A percentile compares a stretch with the other conserved stretches of the same genome.
These are phyloP conservation scores for Rhizoclosmatium globosum DNA, from an alignment of 192 early-diverging fungal species.

Conservation along the genomic window DNA sequence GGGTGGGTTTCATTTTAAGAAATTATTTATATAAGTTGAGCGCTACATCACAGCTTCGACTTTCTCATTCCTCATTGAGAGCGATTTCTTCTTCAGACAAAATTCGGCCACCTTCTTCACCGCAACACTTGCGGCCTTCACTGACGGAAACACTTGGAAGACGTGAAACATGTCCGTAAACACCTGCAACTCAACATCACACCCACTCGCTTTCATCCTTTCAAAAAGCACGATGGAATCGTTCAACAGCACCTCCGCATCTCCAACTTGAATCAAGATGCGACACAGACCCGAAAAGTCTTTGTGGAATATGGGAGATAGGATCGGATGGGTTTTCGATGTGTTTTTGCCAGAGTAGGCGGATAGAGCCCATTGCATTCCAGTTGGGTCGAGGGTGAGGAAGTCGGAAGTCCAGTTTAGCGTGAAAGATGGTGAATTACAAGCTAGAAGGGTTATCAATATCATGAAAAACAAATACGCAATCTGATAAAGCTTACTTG, in stretches of 20 bases:
- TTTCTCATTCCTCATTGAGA: too few relatives aligned
- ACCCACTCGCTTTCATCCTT: not conserved
- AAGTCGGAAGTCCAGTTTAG: conserved; percentile 44
- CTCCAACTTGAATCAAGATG: conserved; percentile 54
- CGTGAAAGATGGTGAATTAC: conserved; percentile 20
- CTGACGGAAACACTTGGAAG: too few relatives aligned
- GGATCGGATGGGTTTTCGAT: conserved; percentile 31
- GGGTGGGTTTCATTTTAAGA: too few relatives aligned
- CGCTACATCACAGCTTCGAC: too few relatives aligned
- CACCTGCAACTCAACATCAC: conserved; percentile 37
- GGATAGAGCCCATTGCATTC: conserved; percentile 46
- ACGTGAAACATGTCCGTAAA: conserved; percentile 55
- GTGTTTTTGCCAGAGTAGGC: conserved; percentile 24
- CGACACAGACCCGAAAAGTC: conserved; percentile 44
- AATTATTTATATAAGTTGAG: too few relatives aligned
- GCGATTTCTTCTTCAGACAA: too few relatives aligned
- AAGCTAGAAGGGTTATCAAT: not conserved
- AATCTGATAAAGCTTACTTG: conserved; percentile 12
- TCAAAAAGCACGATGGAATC: conserved; percentile 44
- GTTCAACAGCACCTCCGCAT: conserved; percentile 53
- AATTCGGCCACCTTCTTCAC: too few relatives aligned
- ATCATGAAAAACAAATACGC: not conserved
- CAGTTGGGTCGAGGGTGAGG: conserved; percentile 42
- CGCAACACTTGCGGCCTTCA: too few relatives aligned
- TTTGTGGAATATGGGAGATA: conserved; percentile 32